These are phyloP conservation scores for Digitaria exilis DNA, from an alignment of 202 grass and related monocot species.

Conservation along the genomic window DNA sequence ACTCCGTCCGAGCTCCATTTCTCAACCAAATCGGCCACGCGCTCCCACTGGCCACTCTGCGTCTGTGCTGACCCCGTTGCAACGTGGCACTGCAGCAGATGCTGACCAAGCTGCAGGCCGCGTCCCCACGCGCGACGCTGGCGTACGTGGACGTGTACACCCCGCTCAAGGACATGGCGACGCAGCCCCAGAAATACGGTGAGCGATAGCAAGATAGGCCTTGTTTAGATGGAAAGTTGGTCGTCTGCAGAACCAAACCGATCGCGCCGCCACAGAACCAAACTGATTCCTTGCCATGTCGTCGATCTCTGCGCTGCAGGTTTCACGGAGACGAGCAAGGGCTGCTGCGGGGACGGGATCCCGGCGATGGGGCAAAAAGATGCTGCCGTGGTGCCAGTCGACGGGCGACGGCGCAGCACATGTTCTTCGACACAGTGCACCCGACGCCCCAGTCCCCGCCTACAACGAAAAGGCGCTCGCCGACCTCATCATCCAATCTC, in stretches of 20 bases:
- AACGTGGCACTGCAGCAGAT: constrained; percentile 25
- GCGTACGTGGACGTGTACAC: constrained; percentile 58
- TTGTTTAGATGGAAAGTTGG: no score
- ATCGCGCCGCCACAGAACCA: no score
- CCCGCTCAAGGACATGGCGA: constrained; percentile 57
- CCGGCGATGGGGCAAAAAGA: constrained; percentile 54
- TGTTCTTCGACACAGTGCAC: constrained; percentile 74
- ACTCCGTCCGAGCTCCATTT: no score
- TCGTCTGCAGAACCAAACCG: no score
- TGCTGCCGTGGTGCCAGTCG: constrained; percentile 40
- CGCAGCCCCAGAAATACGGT: constrained; percentile 62
- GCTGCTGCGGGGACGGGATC: constrained; percentile 58
- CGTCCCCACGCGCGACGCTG: constrained; percentile 25
- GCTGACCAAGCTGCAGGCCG: constrained; percentile 42
- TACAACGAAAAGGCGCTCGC: constrained; percentile 62
- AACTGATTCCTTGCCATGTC: neutral
- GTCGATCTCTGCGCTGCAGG: constrained; percentile 44
- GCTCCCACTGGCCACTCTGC: no score
- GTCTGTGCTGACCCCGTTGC: no score
- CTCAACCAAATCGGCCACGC: no score
- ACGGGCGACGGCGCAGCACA: constrained; percentile 51
- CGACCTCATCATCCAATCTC: constrained; percentile 42
- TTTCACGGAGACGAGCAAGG: constrained; percentile 42
- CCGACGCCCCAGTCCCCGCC: constrained; percentile 55
- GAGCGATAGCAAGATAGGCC: constrained; percentile 7